Base-by-base conservation (phyloP, 2,329 filamentous ascomycete genomes). In the Penicillium sp. region DNA sequence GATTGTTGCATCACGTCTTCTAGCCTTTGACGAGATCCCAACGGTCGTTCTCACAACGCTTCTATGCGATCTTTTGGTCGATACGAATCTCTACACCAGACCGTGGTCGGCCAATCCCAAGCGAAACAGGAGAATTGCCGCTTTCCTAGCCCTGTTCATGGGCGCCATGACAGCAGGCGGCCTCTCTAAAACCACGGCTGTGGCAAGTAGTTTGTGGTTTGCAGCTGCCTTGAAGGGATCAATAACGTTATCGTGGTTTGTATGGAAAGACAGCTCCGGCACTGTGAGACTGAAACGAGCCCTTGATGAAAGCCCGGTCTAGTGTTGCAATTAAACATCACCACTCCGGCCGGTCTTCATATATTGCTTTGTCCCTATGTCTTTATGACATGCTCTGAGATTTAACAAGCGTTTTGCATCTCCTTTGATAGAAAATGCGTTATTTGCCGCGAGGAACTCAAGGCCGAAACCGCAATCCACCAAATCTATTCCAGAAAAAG, bases 151-250 rank as follows among this genome's bases (percentile, higher is more conserved):
- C 0, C 51, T 74, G 16, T 74, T 76, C 40, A 31, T 69, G 2
- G 74, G 74, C 1, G 73, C 71, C 1, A 70, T 75, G 65, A 65
- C 72, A 1, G 71, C 72, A 0, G 74, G 73, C 0, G 69, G 71
- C 2, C 53, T 76, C 48, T 68, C 70, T 6, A 74, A 70, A 50
- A 56, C 58, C 2, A 63, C 67, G 0, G 63, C 61, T 5, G 68
- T 75, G 63, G 66, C 66, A 3, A 64, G 67, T 36, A 69, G 70
- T 41, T 58, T 76, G 44, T 76, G 73, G 74, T 46, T 75, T 35
- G 73, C 73, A 1, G 66, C 69, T 18, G 68, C 56, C 3, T 50
- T 74, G 48, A 76, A 76, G 52, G 50, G 63, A 8, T 30, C 38
- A 2, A 63, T 76, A 11, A 68, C 65, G 2, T 14, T 71, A 14